These are phyloP conservation scores for Nemania abortiva DNA, from an alignment of 2,329 filamentous ascomycete species.

Conservation along the genomic window DNA sequence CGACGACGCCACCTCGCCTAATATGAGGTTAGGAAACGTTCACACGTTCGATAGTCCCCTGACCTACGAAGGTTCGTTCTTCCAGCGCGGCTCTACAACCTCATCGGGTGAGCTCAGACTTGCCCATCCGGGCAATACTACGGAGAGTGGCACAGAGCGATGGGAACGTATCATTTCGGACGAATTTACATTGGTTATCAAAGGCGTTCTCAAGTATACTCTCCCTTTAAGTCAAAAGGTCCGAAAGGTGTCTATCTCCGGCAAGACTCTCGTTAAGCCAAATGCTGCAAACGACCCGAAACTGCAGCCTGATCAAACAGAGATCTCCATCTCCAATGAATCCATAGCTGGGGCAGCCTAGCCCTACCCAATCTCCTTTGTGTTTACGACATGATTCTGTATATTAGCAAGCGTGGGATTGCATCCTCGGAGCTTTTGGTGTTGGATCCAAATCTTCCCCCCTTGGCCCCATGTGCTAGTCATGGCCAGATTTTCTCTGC, in stretches of 20 bases:
- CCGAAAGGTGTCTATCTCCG: slow-evolving; percentile 70
- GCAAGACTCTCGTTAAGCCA: slow-evolving; percentile 70
- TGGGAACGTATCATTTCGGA: slow-evolving; percentile 94
- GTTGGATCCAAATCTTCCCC: slow-evolving; percentile 46
- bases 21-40: slow-evolving; percentile 92
- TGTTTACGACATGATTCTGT: slow-evolving; percentile 50
- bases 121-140: slow-evolving; percentile 85
- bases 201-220: slow-evolving; percentile 88
- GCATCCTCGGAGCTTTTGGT: slow-evolving; percentile 51
- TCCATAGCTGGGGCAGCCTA: slow-evolving; percentile 43
- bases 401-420: slow-evolving; percentile 56
- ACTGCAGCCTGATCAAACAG: slow-evolving; percentile 56
- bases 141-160: slow-evolving; percentile 83
- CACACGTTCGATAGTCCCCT: slow-evolving; percentile 88
- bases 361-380: slow-evolving; percentile 47
- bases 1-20: slow-evolving; percentile 77
- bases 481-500: slow-evolving; percentile 5
- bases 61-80: slow-evolving; percentile 89
- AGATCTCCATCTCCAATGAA: slow-evolving; percentile 46
- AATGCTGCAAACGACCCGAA: slow-evolving; percentile 70
- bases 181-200: slow-evolving; percentile 92
- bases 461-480: neutral
- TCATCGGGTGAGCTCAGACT: slow-evolving; percentile 89
- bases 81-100: slow-evolving; percentile 77
- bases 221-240: slow-evolving; percentile 71